A percentile compares a stretch with the other conserved stretches of the same genome.
phyloP scores from a whole-genome alignment of 495 filamentous ascomycete genomes.

The Clohesyomyces aquaticus region DNA sequence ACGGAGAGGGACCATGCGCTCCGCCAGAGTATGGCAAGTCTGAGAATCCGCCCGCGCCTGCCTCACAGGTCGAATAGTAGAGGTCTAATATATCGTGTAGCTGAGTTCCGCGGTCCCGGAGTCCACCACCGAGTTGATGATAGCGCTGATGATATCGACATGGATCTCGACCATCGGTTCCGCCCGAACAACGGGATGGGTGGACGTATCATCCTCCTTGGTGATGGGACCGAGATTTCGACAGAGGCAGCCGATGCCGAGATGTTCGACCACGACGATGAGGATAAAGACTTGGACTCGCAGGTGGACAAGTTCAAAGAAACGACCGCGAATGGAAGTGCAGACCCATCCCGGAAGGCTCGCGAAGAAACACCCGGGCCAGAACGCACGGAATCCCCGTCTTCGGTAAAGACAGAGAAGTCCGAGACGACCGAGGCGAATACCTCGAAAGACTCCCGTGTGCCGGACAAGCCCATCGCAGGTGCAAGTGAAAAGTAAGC shows the following conservation, averaged over 20 bases:
- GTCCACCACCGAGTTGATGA: constrained; percentile 91
- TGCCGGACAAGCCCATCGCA: constrained; percentile 42
- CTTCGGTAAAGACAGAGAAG: constrained; percentile 52
- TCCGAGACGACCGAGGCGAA: constrained; percentile 26
- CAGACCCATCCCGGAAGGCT: constrained; percentile 47
- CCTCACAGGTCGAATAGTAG: constrained; percentile 35
- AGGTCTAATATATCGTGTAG: constrained; percentile 54
- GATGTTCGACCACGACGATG: constrained; percentile 87
- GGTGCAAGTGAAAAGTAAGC: constrained; percentile 31
- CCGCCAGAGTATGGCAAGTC: constrained; percentile 99
- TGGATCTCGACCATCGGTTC: constrained; percentile 67
- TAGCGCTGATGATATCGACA: constrained; percentile 88
- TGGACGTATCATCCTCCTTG: constrained; percentile 88
- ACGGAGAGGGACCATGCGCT: constrained; percentile 97
- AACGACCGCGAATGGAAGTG: constrained; percentile 11
- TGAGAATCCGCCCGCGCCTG: constrained; percentile 49
- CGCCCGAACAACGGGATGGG: constrained; percentile 66
- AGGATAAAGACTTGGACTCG: constrained; percentile 72
- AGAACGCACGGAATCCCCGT: constrained; percentile 50
- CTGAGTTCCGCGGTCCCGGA: constrained; percentile 93
- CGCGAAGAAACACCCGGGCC: constrained; percentile 64
- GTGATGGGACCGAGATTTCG: constrained; percentile 88
- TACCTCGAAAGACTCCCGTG: constrained; percentile 13
- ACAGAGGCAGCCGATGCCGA: constrained; percentile 85
- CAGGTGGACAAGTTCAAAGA: constrained; percentile 56